Percentiles rank a stretch among this genome's conserved stretches.
phyloP scores from a whole-genome alignment of 2,329 filamentous ascomycete species.

The Macrophomina pseudophaseolina region DNA sequence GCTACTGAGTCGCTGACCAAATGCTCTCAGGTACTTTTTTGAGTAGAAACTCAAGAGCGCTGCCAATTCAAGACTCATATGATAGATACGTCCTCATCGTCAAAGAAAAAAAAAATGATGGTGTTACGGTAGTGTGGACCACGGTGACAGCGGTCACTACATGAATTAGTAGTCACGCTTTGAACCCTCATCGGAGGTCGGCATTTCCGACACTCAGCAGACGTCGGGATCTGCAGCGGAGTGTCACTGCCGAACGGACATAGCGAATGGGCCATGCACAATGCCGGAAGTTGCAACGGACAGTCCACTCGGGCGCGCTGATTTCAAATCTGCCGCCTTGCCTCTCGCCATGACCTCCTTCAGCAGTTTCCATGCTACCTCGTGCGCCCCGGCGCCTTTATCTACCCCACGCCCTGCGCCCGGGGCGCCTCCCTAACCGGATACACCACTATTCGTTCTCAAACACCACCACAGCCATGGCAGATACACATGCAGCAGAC shows the following conservation, averaged over 20 bases:
- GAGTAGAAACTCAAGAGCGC: no score
- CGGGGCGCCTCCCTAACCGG: not conserved
- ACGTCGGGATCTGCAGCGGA: constrained; percentile 9
- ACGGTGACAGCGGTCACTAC: no score
- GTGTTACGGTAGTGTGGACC: no score
- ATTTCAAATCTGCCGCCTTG: constrained; percentile 9
- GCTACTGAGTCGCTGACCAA: no score
- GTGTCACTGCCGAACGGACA: constrained; percentile 12
- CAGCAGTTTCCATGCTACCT: not conserved
- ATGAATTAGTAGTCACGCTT: no score
- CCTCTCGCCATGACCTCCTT: not conserved
- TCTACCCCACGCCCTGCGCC: not conserved
- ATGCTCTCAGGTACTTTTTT: no score
- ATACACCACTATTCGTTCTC: not conserved
- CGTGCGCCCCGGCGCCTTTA: constrained; percentile 13
- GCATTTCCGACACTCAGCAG: not conserved
- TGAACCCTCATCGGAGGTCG: not conserved
- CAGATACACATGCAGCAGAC: not conserved
- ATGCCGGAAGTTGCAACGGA: constrained; percentile 5
- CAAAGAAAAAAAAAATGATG: no score
- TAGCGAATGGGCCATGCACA: not conserved
- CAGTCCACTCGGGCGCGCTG: constrained; percentile 13
- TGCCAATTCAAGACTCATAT: no score
- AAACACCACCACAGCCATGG: not conserved
- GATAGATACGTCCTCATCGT: no score